A percentile compares a stretch with the other conserved stretches of the same genome.
Evolutionary conservation across 176 grass and related monocot species (phyloP).

Genomic region (Poa pratensis): DNA sequence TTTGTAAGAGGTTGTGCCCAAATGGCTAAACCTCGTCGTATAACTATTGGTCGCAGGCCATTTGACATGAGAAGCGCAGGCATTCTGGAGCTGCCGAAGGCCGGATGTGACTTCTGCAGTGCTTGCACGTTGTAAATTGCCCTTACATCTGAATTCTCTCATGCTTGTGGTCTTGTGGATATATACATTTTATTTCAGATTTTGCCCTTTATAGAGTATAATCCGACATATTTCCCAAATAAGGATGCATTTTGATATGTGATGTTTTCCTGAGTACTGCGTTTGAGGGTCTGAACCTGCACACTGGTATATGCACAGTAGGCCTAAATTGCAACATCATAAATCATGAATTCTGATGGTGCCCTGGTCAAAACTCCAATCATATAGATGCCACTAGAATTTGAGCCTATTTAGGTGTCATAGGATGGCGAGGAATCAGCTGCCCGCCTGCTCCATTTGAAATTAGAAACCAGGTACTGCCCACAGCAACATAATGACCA

Average conservation of each 20-base stretch:
- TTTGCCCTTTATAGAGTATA: background rate
- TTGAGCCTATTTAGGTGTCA: background rate
- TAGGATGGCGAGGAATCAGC: background rate
- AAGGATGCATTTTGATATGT: background rate
- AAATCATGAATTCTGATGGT: background rate
- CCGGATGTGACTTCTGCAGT: background rate
- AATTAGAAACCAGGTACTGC: background rate
- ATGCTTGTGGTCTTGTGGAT: background rate
- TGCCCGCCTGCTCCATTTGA: background rate
- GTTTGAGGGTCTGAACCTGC: background rate
- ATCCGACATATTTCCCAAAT: background rate
- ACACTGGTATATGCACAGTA: background rate
- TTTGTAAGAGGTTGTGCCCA: background rate
- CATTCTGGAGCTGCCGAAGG: background rate
- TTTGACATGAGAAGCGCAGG: background rate
- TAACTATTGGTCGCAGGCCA: background rate
- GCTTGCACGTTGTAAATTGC: too few relatives aligned
- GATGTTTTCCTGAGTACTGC: background rate
- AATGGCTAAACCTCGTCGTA: background rate
- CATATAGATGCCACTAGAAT: background rate
- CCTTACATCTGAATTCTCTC: background rate
- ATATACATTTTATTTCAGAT: background rate
- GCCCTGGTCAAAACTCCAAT: background rate
- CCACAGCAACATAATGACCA: background rate
- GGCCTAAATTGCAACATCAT: background rate